Percentiles rank a stretch among this genome's conserved stretches.
These are phyloP conservation scores for Crithidia mellificae DNA, from an alignment of 208 protist species.

Conservation along the genomic window DNA sequence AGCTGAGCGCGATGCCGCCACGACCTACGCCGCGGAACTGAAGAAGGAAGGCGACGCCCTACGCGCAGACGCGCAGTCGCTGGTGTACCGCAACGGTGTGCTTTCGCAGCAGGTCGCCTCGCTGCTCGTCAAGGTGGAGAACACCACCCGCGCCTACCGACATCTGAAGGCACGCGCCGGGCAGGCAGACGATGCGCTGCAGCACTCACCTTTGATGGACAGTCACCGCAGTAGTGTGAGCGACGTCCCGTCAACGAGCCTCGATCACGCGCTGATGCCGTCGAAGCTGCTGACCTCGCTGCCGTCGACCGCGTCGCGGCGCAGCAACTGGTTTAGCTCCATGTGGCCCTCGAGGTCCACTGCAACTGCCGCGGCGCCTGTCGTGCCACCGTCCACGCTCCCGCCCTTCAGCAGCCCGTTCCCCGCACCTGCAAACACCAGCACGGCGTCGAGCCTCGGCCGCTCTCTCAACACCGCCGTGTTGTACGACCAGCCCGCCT, in stretches of 20 bases:
- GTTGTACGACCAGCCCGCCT: constrained; percentile 3
- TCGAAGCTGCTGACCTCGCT: constrained; percentile 8
- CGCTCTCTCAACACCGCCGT: constrained; percentile 12
- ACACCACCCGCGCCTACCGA: constrained; percentile 4
- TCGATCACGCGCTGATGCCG: not conserved
- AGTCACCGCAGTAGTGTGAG: not conserved
- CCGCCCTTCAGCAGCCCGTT: not conserved
- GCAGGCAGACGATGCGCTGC: not conserved
- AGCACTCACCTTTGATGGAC: not conserved
- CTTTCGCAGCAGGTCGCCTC: constrained; percentile 78
- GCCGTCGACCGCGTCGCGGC: constrained; percentile 7
- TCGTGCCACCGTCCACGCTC: not conserved
- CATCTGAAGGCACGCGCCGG: constrained; percentile 10
- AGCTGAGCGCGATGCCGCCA: constrained; percentile 19
- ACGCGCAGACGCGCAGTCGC: constrained; percentile 52
- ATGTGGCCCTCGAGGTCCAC: constrained; percentile 13
- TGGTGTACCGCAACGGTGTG: constrained; percentile 71
- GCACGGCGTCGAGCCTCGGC: not conserved
- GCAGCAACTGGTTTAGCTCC: constrained; percentile 18
- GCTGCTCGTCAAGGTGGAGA: constrained; percentile 58
- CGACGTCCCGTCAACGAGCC: not conserved
- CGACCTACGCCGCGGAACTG: constrained; percentile 33
- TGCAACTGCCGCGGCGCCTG: not conserved
- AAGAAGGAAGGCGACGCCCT: constrained; percentile 48
- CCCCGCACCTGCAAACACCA: not conserved